Conservation (phyloP, 2,329 filamentous ascomycete genomes). For the Colletotrichum abscissum region DNA sequence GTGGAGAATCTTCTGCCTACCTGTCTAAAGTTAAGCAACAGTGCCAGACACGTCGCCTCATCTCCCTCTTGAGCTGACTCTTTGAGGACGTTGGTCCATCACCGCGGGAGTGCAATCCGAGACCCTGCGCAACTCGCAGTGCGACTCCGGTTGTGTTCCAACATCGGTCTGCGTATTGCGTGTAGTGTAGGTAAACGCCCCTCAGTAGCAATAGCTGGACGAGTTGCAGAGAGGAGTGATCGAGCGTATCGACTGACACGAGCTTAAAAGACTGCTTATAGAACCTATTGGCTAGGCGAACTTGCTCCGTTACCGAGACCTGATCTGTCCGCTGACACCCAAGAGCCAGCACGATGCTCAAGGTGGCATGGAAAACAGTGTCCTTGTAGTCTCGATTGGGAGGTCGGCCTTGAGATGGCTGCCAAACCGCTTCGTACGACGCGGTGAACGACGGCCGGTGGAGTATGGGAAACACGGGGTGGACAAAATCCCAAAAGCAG, state of each 20-base stretch:
- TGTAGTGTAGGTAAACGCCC: conserved; percentile 43
- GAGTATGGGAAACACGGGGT: conserved; percentile 35
- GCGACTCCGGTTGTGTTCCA: conserved; percentile 45
- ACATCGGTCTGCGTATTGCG: conserved; percentile 42
- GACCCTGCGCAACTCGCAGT: conserved; percentile 42
- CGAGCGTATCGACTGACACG: conserved; percentile 41
- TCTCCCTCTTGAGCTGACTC: conserved; percentile 42
- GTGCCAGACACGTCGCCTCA: conserved; percentile 45
- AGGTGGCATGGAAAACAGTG: conserved; percentile 38
- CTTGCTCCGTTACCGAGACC: conserved; percentile 6
- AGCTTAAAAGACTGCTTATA: conserved; percentile 42
- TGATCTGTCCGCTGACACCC: conserved; percentile 41
- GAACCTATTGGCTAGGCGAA: conserved; percentile 38
- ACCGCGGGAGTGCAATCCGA: conserved; percentile 41
- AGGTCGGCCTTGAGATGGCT: not conserved
- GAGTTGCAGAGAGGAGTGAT: conserved; percentile 39
- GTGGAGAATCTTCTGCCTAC: conserved; percentile 28
- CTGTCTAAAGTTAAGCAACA: conserved; percentile 43
- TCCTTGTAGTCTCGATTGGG: conserved; percentile 15
- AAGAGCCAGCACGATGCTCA: conserved; percentile 46
- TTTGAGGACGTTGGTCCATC: not conserved
- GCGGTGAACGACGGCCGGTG: conserved; percentile 31
- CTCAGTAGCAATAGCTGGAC: conserved; percentile 45
- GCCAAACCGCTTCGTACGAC: conserved; percentile 31
- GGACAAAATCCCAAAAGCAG: conserved; percentile 37